These are phyloP conservation scores for Serendipita sp. DNA, from an alignment of 768 basidiomycete species.

Conservation along the genomic window DNA sequence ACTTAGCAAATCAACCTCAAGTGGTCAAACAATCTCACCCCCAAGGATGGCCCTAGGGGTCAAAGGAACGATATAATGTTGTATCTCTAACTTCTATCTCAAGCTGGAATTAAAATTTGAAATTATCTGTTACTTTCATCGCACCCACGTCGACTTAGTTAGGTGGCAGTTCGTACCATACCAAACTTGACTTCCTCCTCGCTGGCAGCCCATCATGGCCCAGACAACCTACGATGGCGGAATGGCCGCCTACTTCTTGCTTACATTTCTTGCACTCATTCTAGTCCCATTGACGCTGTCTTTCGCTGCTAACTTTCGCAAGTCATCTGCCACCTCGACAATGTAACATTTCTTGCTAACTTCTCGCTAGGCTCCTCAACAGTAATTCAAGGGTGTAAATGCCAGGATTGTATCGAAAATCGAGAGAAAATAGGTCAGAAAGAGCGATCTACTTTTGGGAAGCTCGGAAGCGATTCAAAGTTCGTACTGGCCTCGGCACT, in stretches of 20 bases:
- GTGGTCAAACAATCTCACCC: too few species aligned
- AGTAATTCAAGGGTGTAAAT: conserved; percentile 35
- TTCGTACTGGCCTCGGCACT: conserved; percentile 10
- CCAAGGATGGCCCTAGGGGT: too few species aligned
- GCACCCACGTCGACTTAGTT: neutral
- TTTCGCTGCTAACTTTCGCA: conserved; percentile 12
- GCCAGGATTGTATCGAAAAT: conserved; percentile 43
- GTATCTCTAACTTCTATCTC: too few species aligned
- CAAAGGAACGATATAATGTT: too few species aligned
- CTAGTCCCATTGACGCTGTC: conserved; percentile 60
- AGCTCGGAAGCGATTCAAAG: neutral
- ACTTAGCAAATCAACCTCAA: too few species aligned
- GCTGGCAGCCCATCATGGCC: conserved; percentile 4
- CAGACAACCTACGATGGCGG: conserved; percentile 67
- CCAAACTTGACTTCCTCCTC: neutral
- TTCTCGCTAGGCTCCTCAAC: neutral
- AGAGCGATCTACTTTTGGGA: neutral
- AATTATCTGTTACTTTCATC: too few species aligned
- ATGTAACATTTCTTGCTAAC: neutral
- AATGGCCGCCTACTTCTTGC: conserved; percentile 80
- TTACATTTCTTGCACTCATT: conserved; percentile 74
- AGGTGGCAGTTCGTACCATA: neutral
- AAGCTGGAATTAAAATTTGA: too few species aligned
- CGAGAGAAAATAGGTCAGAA: conserved; percentile 25
- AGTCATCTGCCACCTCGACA: conserved; percentile 10